phyloP scores from a whole-genome alignment of 768 basidiomycete species.

The Daedaleopsis sinensis region DNA sequence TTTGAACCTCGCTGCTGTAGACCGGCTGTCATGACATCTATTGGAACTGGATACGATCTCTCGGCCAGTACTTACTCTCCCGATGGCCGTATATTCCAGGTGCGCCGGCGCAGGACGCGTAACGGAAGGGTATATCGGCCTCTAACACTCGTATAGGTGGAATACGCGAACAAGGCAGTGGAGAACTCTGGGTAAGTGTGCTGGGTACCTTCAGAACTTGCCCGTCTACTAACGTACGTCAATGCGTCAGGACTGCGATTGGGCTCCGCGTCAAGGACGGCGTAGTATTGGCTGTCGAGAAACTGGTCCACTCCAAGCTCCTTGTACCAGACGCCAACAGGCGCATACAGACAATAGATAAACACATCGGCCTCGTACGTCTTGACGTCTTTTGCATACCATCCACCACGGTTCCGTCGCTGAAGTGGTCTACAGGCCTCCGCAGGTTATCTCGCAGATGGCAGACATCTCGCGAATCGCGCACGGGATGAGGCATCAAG shows the following conservation, averaged over 20 bases:
- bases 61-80: slow-evolving; percentile 94
- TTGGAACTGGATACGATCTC: slow-evolving; percentile 98
- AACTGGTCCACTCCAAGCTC: slow-evolving; percentile 93
- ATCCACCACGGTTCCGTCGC: not conserved
- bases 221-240: not conserved
- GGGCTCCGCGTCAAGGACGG: slow-evolving; percentile 95
- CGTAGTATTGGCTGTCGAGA: slow-evolving; percentile 95
- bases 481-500: slow-evolving; percentile 83
- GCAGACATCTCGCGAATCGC: slow-evolving; percentile 81
- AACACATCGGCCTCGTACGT: slow-evolving; percentile 88
- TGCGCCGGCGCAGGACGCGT: slow-evolving; percentile 34
- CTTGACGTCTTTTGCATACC: not conserved
- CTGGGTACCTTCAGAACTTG: not conserved
- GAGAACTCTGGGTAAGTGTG: slow-evolving; percentile 89
- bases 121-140: not conserved
- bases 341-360: slow-evolving; percentile 91
- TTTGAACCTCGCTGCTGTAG: not conserved
- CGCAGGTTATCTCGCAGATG: slow-evolving; percentile 92
- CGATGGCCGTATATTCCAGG: slow-evolving; percentile 98
- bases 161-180: slow-evolving; percentile 98
- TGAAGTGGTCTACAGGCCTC: slow-evolving; percentile 68
- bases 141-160: slow-evolving; percentile 60
- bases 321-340: slow-evolving; percentile 91
- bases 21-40: slow-evolving; percentile 79
- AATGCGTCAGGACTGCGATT: slow-evolving; percentile 78